Base-by-base conservation (phyloP, 2,329 filamentous ascomycete species). In the Aspergillus ibericus region DNA sequence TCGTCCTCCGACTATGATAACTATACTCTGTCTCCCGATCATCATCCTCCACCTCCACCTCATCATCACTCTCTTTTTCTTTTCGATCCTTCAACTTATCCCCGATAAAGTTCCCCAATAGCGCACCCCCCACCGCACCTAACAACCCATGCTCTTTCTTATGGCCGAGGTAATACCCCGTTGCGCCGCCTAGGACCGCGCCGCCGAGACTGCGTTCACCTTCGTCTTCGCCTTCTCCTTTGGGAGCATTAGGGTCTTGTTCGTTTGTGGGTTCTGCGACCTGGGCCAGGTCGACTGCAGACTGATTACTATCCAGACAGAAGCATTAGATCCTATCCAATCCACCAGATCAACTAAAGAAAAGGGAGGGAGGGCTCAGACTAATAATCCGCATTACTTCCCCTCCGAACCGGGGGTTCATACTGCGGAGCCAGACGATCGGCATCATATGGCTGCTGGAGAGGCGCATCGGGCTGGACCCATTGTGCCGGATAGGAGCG, bases 101-200 rank as follows among this genome's bases (percentile, higher is more conserved):
- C 64, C 85, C 82, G 0, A 83, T 65, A 60, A 85, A 82, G 67
- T 77, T 80, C 1, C 85, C 85, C 2, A 82, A 56, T 47, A 87
- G 77, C 0, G 83, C 84, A 56, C 85, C 85, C 4, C 82, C 82
- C 27, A 87, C 69, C 0, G 83, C 81, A 10, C 85, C 85, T 9
- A 88, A 70, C 29, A 87, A 72, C 3, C 83, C 83, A 63, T 85
- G 83, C n/a, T 82, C 76, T 20, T 78, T 81, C 63, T 83, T 77
- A 69, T 85, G 84, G 16, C 85, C 85, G 5, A 83, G 75, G 61
- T 82, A 81, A 62, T 81, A 81, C 1, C 85, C 85, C 4, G 83
- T 82, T 3, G 83, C 77, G 44, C 82, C 84, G 44, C 85, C 85
- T 13, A 80, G 81, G 4, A 86, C 70, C 3, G 83, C 80, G 48